Conservation (phyloP, 2,329 filamentous ascomycete genomes). For the Pestalotiopsis sp. region DNA sequence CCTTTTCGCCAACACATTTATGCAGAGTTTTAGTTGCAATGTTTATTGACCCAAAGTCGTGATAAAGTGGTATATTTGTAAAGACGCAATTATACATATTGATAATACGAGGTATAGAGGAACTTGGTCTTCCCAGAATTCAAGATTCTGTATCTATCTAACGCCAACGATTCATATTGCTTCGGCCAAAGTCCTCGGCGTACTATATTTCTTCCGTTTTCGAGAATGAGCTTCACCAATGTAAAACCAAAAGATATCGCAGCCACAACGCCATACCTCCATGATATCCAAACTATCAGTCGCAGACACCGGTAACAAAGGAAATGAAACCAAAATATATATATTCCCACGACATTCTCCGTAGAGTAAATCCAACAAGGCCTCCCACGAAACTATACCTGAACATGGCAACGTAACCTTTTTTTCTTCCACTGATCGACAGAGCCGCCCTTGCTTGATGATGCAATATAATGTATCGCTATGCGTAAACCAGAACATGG, state of each 20-base stretch:
- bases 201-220: neutral
- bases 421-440: neutral
- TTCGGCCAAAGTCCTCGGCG: neutral
- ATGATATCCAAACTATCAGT: neutral
- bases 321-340: neutral
- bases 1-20: too few relatives aligned
- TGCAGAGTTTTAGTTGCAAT: neutral
- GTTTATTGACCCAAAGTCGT: neutral
- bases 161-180: neutral
- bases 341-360: neutral
- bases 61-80: neutral
- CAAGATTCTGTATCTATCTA: neutral
- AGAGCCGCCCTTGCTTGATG: neutral
- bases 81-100: neutral
- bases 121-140: neutral
- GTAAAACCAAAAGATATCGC: neutral
- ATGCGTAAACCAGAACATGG: constrained; percentile 3
- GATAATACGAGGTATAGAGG: neutral
- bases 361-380: neutral
- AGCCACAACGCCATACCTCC: neutral
- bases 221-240: neutral
- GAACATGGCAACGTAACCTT: neutral
- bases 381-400: neutral
- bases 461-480: neutral
- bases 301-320: neutral